Evolutionary conservation across 257 asterid genomes (phyloP), one percentile per base, ranked within the genome.

Genomic region (Leonotis leonurus): DNA sequence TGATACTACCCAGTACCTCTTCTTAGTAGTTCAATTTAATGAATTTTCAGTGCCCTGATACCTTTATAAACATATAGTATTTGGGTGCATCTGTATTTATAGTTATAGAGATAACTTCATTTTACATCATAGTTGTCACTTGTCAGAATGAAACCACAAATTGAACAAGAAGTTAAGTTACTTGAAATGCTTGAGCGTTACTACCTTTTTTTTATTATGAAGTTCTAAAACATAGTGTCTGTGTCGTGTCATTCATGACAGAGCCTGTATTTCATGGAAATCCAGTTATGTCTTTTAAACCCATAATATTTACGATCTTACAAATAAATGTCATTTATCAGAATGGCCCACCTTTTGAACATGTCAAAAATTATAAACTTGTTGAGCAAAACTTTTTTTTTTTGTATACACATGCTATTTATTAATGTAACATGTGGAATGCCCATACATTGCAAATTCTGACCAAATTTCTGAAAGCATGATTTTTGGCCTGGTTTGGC

Each of bases 251-350:
- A 14, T 66, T 45, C 29, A 40, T 2, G 36, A 20, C 56, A 3
- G 61, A 55, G 21, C 53, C 59, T 63, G 61, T 35, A 33, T 11
- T 70, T 17, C 25, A 41, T 56, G 56, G 55, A 27, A 43, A 46
- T 44, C 51, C 49, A 2, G 17, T 10, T 45, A 24, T 60, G 25
- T 30, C 70, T 35, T 24, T 36, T 44, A 56, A 44, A 43, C 29
- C 58, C 24, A 3, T 32, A 22, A 55, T 37, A 10, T 44, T 27
- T 20, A 64, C 35, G 52, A 45, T 32, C 40, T 55, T 25, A 44
- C 25, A 21, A 27, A 21, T n/a, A 55, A 20, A 29, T 18, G 17
- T n/a, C 48, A 21, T 55, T 27, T 44, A 50, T 37, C 27, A n/a
- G 14, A 53, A 43, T 70, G 60, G 4, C 69, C 24, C 40, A 37